Evolutionary conservation across 257 asterid genomes (phyloP).

Genomic region (Craterostigma plantagineum): DNA sequence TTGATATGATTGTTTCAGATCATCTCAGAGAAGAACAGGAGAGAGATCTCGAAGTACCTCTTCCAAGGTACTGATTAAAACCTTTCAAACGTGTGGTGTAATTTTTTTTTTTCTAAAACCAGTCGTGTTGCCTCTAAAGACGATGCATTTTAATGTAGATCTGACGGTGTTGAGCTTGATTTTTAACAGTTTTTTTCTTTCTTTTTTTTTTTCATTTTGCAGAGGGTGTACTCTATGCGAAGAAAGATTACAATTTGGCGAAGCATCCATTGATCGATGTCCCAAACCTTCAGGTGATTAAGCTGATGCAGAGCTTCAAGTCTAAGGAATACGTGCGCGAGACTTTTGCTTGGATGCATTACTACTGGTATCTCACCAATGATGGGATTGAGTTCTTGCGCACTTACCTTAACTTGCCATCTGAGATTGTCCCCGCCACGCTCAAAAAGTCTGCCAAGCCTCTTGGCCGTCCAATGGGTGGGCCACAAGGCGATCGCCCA

Average conservation of each 20-base stretch:
- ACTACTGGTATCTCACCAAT: slow-evolving; percentile 79
- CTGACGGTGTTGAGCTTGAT: too few relatives aligned
- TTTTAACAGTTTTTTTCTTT: too few relatives aligned
- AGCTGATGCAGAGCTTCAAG: slow-evolving; percentile 97
- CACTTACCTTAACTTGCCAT: slow-evolving; percentile 72
- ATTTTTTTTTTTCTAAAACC: too few relatives aligned
- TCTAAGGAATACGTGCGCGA: slow-evolving; percentile 80
- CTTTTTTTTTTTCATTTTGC: background rate
- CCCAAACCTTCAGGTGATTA: slow-evolving; percentile 83
- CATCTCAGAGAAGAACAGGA: slow-evolving; percentile 73
- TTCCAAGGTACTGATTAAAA: slow-evolving; percentile 40
- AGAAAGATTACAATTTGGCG: slow-evolving; percentile 72
- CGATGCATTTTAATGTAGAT: too few relatives aligned
- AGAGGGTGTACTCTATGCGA: slow-evolving; percentile 92
- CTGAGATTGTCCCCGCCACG: slow-evolving; percentile 88
- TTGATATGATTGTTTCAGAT: slow-evolving; percentile 21
- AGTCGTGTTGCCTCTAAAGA: too few relatives aligned
- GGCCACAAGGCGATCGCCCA: slow-evolving; percentile 88
- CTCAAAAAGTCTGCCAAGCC: slow-evolving; percentile 89
- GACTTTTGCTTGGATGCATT: slow-evolving; percentile 95
- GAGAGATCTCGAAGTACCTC: slow-evolving; percentile 90
- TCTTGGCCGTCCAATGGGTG: slow-evolving; percentile 85
- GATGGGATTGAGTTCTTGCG: slow-evolving; percentile 89
- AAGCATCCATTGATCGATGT: slow-evolving; percentile 93
- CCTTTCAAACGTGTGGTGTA: too few relatives aligned